These are phyloP conservation scores for Epichloe coenophiala DNA, from an alignment of 2,329 filamentous ascomycete species.

Conservation along the genomic window DNA sequence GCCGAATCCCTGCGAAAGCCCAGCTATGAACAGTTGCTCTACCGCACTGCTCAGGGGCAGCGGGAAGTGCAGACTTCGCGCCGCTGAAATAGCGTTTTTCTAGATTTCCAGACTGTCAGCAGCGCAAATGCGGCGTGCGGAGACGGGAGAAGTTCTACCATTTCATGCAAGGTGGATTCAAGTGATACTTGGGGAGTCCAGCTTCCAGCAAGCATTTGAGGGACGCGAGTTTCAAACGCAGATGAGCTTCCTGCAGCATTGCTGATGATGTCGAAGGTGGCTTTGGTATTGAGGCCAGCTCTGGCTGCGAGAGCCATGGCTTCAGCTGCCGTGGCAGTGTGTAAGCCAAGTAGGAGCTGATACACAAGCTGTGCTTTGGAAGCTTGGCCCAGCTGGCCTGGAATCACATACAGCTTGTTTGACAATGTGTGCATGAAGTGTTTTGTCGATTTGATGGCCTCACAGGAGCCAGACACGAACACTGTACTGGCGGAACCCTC, in stretches of 20 bases:
- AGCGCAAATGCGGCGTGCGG: background rate
- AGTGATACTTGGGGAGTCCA: slow-evolving; percentile 25
- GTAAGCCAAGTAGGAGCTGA: slow-evolving; percentile 37
- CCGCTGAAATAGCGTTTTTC: slow-evolving; percentile 14
- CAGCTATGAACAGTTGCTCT: slow-evolving; percentile 20
- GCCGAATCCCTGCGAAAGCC: slow-evolving; percentile 14
- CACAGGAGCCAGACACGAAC: slow-evolving; percentile 41
- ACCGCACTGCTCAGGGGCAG: slow-evolving; percentile 20
- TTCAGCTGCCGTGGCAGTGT: slow-evolving; percentile 36
- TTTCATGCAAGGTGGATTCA: slow-evolving; percentile 22
- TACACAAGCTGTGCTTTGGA: slow-evolving; percentile 42
- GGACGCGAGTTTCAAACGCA: slow-evolving; percentile 44
- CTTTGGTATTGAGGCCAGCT: slow-evolving; percentile 28
- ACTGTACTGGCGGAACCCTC: slow-evolving; percentile 22
- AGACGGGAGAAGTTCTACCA: slow-evolving; percentile 13
- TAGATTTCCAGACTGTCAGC: background rate
- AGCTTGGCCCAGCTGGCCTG: slow-evolving; percentile 33
- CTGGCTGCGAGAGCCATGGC: slow-evolving; percentile 37
- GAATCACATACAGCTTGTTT: slow-evolving; percentile 36
- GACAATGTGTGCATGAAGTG: slow-evolving; percentile 43
- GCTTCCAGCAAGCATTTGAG: slow-evolving; percentile 37
- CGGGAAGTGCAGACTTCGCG: slow-evolving; percentile 18
- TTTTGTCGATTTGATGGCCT: slow-evolving; percentile 34
- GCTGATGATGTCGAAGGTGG: slow-evolving; percentile 17
- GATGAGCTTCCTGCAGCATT: slow-evolving; percentile 26